phyloP scores from a whole-genome alignment of 352 stramenopile species.

The Phytophthora gonapodyides region DNA sequence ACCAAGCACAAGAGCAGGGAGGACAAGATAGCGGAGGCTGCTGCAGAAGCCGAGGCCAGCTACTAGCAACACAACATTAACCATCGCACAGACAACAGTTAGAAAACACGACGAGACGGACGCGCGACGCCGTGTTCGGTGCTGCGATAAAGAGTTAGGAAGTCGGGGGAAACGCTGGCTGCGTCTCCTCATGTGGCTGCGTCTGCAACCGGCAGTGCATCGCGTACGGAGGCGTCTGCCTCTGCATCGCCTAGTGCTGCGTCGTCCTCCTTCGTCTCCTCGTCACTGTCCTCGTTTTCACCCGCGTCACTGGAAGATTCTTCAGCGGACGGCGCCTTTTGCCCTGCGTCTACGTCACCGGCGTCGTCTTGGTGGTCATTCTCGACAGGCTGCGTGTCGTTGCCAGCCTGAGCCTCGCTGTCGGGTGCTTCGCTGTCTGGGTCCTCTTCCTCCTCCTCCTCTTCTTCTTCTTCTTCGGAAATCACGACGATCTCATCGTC shows the following conservation, averaged over 20 bases:
- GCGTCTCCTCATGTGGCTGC: conserved; percentile 18
- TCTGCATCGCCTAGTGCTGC: conserved; percentile 39
- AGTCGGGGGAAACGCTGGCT: conserved; percentile 11
- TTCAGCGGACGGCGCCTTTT: conserved; percentile 29
- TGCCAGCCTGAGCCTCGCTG: conserved; percentile 12
- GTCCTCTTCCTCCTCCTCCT: conserved; percentile 29
- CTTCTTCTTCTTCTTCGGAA: conserved; percentile 42
- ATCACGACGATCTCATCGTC: conserved; percentile 58
- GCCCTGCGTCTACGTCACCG: conserved; percentile 25
- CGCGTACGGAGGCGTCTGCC: conserved; percentile 7
- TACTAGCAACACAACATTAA: conserved; percentile 24
- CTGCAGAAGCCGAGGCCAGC: conserved; percentile 13
- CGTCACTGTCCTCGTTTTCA: conserved; percentile 25
- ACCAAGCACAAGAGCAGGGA: conserved; percentile 47
- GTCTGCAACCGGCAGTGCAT: background rate
- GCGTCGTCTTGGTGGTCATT: conserved; percentile 25
- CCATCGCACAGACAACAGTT: conserved; percentile 13
- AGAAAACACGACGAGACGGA: conserved; percentile 26
- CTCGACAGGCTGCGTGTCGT: conserved; percentile 2
- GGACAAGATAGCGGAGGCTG: conserved; percentile 31
- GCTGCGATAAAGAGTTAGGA: conserved; percentile 28
- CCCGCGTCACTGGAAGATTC: conserved; percentile 23
- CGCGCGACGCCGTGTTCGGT: conserved; percentile 23
- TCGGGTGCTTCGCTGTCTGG: conserved; percentile 12
- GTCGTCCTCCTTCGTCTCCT: conserved; percentile 29